Conservation (phyloP, 169 alveolate species). For the Plasmodium inui region DNA sequence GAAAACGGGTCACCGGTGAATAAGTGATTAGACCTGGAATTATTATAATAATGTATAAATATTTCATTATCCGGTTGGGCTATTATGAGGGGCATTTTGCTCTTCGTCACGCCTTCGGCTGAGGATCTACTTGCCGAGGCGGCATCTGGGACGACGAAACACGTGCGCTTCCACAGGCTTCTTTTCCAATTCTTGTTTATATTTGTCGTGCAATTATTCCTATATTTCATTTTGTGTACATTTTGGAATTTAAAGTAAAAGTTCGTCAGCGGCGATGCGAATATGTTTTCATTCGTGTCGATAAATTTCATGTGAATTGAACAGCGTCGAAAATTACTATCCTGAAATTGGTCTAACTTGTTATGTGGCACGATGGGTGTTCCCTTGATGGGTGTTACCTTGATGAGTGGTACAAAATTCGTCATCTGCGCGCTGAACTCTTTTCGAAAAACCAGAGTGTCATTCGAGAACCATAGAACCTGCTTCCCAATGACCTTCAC, state of each 20-base stretch:
- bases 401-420: slow-evolving; percentile 43
- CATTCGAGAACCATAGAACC: slow-evolving; percentile 56
- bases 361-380: neutral
- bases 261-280: slow-evolving; percentile 21
- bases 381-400: slow-evolving; percentile 14
- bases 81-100: slow-evolving; percentile 40
- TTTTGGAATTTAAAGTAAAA: slow-evolving; percentile 60
- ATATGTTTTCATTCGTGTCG: slow-evolving; percentile 29
- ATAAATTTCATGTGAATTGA: slow-evolving; percentile 53
- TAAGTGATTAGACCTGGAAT: neutral
- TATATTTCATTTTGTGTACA: slow-evolving; percentile 60
- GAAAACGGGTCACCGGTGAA: neutral
- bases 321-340: neutral
- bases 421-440: slow-evolving; percentile 26
- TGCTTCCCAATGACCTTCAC: slow-evolving; percentile 68
- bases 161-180: slow-evolving; percentile 54
- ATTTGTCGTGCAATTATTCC: slow-evolving; percentile 23
- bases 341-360: neutral
- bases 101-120: neutral
- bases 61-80: slow-evolving; percentile 43
- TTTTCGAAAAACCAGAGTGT: slow-evolving; percentile 10
- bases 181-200: slow-evolving; percentile 13
- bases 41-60: slow-evolving; percentile 22
- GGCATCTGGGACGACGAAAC: slow-evolving; percentile 39
- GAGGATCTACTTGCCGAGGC: neutral